These are phyloP conservation scores for Pseudogymnoascus sp. DNA, from an alignment of 2,329 filamentous ascomycete species.

Conservation along the genomic window DNA sequence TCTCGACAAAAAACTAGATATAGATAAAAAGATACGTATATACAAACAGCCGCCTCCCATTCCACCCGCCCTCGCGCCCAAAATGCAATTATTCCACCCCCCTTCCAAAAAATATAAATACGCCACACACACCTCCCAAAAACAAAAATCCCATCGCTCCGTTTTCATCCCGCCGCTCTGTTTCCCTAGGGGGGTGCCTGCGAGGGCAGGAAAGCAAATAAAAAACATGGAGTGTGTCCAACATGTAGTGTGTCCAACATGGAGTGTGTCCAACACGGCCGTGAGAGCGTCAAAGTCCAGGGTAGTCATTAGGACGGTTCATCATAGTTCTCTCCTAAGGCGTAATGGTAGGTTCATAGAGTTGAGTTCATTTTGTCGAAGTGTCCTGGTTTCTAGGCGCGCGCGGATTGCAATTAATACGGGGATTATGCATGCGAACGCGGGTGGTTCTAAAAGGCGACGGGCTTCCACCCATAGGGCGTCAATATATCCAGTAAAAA, in stretches of 20 bases:
- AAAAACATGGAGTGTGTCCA: background rate
- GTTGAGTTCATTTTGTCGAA: background rate
- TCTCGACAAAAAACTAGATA: background rate
- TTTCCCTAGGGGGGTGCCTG: background rate
- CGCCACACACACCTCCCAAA: background rate
- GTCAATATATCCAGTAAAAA: background rate
- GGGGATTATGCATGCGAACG: background rate
- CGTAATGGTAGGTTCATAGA: background rate
- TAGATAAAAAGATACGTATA: background rate
- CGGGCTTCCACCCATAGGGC: background rate
- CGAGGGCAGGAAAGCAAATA: background rate
- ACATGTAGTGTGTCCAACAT: too few species aligned
- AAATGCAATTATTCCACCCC: background rate
- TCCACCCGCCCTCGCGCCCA: background rate
- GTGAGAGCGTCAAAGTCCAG: background rate
- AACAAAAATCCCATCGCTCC: background rate
- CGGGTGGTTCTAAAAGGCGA: background rate
- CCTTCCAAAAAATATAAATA: background rate
- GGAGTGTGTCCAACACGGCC: background rate
- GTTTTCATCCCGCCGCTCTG: background rate
- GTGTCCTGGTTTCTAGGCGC: background rate
- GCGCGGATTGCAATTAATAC: background rate
- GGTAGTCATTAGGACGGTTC: background rate
- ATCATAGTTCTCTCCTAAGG: background rate
- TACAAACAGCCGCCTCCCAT: background rate